Evolutionary conservation across 75 land plant genomes (phyloP), one percentile per base, ranked within the genome.

Genomic region (Chamaecyparis obtusa): DNA sequence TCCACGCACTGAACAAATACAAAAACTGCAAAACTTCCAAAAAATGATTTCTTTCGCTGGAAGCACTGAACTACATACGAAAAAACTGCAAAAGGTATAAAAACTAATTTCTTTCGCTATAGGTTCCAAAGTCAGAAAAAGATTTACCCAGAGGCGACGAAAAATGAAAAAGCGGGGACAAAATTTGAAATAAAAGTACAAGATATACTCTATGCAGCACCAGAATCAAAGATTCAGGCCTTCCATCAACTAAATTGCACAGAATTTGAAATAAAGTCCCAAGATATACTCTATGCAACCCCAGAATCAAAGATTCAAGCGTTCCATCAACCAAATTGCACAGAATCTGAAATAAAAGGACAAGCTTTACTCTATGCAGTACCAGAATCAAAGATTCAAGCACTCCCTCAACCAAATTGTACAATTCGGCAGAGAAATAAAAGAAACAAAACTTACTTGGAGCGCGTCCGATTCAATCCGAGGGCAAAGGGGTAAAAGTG

Each of bases 391-490:
- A 81, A 81, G 21, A 30, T n/a, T 46, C n/a, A 43, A 80, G 48
- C 9, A 10, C 7, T 41, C 46, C n/a, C 14, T 24, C 51, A 46
- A 81, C 51, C 54, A 44, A n/a, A 21, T 27, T 10, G 32, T 10
- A 7, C 9, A 51, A 51, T 11, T 51, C 2, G 55, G 3, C 15
- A 51, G 55, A 51, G 55, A 9, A 81, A 11, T 17, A 2, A 80
- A 27, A 9, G 7, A 24, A 2, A 44, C 5, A 81, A 81, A 46
- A 81, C 83, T 81, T 51, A 81, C 83, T 44, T 17, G 49, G 15
- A 81, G 83, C 44, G 14, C 51, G 83, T 81, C 30, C 83, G 83
- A 81, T 13, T 81, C 83, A 51, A 81, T 81, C 83, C 32, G 16
- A 13, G 51, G 83, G 30, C 51, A 30, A 81, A 21, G 21, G 44